Evolutionary conservation across 768 basidiomycete species (phyloP), one percentile per base, ranked within the genome.

Genomic region (Lactarius evosmus): DNA sequence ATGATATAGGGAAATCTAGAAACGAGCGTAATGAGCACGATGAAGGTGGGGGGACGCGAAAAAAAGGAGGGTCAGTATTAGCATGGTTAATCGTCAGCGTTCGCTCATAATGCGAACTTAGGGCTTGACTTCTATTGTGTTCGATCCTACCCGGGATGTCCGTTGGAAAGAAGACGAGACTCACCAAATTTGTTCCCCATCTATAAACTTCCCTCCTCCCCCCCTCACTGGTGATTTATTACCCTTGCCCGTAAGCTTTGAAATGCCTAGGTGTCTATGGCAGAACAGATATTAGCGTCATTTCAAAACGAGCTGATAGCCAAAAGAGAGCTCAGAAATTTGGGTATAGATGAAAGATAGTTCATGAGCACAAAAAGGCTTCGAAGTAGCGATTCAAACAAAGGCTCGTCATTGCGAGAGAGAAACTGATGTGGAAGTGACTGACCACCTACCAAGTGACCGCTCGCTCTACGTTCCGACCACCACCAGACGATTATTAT

Each of bases 81-180:
- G 90, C 90, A 93, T 92, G 90, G 88, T 81, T 65, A 38, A 64
- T 76, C 74, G 78, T 90, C 89, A 80, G 89, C 88, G 88, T 78
- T 74, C 71, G 79, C 77, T 74, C 83, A 86, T 89, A 82, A 75
- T 77, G 79, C 75, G 55, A 61, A 40, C 64, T 92, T 85, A 87
- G 90, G 78, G 89, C 90, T 93, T 93, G 90, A 92, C 90, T 91
- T 89, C 89, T 92, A 83, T 85, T 79, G 80, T 84, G 72, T 81
- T 85, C 80, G 89, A 88, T 90, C 84, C 71, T 76, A 69, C 64
- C 69, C 27, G 12, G 11, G 7, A 57, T 59, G 25, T 25, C 52
- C n/a, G n/a, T n/a, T n/a, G n/a, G n/a, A n/a, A n/a, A 4, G 65
- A 66, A 69, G 52, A 54, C 5, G 27, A 62, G 46, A 75, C 82